Evolutionary conservation across 108 stramenopile species (phyloP), one percentile per base, ranked within the genome.

Genomic region (Nannochloropsis gaditana): DNA sequence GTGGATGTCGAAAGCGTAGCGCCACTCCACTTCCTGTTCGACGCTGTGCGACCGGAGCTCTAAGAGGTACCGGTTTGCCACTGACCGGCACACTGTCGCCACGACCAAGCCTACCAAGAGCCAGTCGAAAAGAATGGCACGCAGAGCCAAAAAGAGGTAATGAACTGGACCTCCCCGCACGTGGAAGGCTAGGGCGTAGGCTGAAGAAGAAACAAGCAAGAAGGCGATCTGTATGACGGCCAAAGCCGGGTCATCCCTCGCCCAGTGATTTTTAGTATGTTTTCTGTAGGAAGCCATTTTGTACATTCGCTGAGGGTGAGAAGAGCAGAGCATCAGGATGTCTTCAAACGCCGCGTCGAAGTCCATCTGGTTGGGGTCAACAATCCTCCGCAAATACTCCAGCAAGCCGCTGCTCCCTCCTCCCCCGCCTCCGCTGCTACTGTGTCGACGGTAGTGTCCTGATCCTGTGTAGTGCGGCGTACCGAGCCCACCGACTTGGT

Each of bases 1-100:
- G 89, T 99, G 98, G 82, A 99, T 95, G 92, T 99, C 98, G 88
- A 97, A 97, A 44, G 97, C 96, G 90, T 97, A 99, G 82, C 97
- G 86, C 96, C 95, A 97, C 89, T 99, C 98, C 44, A 99, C 98
- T 45, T 92, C 88, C 91, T 99, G 98, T 43, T 92, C 90, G 21
- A 97, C 97, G 86, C 94, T 93, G 84, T 93, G 92, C 21, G 90
- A 81, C 11, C 86, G 89, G 9, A 84, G 86, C 79, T 89, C 82
- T 31, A 82, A 45, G 81, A 93, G 79, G 90, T 91, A 84, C 41
- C 79, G 50, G 45, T 92, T 92, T 9, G 91, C 90, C 41, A 92
- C 43, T 44, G 84, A 87, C 85, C 91, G 45, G 80, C 79, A 88
- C 42, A 83, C 45, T 31, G 92, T 84, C 41, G 92, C 89, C 43